Percentiles rank a stretch among this genome's conserved stretches.
Conservation (phyloP, 176 grass and related monocot species). For the Carex myosuroides region DNA sequence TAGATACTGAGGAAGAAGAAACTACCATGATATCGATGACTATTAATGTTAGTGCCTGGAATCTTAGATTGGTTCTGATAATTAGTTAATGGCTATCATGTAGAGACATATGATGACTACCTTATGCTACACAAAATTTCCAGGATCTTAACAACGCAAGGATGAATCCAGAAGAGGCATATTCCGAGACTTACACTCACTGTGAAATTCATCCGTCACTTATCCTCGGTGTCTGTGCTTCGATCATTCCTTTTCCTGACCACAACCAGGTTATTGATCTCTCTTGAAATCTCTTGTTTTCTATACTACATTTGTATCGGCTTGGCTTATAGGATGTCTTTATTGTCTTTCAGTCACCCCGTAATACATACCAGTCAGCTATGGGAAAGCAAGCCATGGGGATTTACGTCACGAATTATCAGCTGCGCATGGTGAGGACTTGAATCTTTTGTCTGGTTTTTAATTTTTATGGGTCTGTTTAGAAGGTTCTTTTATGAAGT, state of each 20-base stretch:
- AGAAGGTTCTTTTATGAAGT: not conserved
- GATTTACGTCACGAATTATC: conserved; percentile 99
- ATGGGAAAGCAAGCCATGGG: conserved; percentile 99
- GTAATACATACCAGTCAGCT: conserved; percentile 99
- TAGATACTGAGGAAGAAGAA: conserved; percentile 97
- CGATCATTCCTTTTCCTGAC: conserved; percentile 99
- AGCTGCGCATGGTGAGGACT: conserved; percentile 84
- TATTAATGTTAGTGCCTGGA: conserved; percentile 53
- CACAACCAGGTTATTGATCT: conserved; percentile 81
- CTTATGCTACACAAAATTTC: conserved; percentile 29
- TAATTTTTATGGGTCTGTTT: not conserved
- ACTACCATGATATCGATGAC: conserved; percentile 99
- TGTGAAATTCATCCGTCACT: conserved; percentile 97
- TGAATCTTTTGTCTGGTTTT: not conserved
- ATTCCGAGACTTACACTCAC: conserved; percentile 81
- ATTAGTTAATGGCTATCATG: conserved; percentile 8
- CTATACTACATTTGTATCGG: not conserved
- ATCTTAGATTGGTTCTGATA: conserved; percentile 18
- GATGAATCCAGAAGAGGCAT: conserved; percentile 60
- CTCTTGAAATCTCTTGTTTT: not conserved
- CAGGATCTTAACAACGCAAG: conserved; percentile 80
- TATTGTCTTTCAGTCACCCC: conserved; percentile 62
- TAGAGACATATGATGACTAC: conserved; percentile 18
- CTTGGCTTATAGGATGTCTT: conserved; percentile 26
- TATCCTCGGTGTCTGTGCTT: conserved; percentile 96